Evolutionary conservation across 176 grass and related monocot genomes (phyloP), one percentile per base, ranked within the genome.

Genomic region (Dendrocalamus sinicus): DNA sequence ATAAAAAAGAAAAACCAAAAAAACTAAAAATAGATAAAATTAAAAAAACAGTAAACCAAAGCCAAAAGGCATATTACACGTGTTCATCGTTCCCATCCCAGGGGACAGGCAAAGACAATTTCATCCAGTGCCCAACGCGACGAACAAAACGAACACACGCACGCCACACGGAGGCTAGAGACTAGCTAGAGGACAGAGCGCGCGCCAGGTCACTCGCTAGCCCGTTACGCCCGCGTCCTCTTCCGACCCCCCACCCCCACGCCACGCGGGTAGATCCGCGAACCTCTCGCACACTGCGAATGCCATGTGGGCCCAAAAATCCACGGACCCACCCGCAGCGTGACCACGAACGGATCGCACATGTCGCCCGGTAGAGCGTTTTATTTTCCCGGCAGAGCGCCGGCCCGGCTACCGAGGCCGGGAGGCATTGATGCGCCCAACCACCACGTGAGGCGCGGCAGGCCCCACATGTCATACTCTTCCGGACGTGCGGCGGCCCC

Each of bases 171-270:
- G 54, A 5, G 0, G 70, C 43, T 64, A 9, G 35, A 82, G 51
- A 26, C 14, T 60, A 15, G 60, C 52, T 70, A 75, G 59, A 8
- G 16, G 10, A 54, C 58, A 5, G 37, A 39, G 4, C 37, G 40
- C 77, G 43, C 24, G 2, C 14, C 66, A 55, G 48, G 68, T 58
- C 40, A 80, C 59, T 9, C 51, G 12, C 69, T 52, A 52, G 72
- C 84, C 79, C 89, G 89, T 83, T 90, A 64, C 45, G 40, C 13
- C 71, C 55, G 47, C 55, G 88, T 66, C 72, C 7, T 55, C 13
- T 55, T 10, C 73, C 6, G 24, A 6, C 26, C 11, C 51, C 39
- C 30, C 51, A 39, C 43, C 26, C 86, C 62, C 52, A 46, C 82
- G 12, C 12, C 8, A 13, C 37, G 1, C 53, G 1, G 16, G 48